phyloP scores from a whole-genome alignment of 2,329 filamentous ascomycete species.

The Sporothrix curviconia region DNA sequence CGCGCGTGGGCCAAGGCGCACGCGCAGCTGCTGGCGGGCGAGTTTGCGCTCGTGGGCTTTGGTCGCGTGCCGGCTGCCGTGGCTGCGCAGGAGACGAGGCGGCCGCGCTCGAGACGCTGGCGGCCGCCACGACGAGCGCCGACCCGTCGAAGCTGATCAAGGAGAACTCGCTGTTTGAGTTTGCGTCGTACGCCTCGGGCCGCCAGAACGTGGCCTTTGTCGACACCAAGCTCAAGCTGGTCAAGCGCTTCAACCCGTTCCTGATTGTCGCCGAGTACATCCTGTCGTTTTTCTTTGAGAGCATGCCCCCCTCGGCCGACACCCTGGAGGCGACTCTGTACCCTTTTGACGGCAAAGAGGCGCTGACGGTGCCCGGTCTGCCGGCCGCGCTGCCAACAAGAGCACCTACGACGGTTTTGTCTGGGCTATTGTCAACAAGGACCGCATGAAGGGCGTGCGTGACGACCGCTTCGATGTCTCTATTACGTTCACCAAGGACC shows the following conservation, averaged over 20 bases:
- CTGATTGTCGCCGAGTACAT: slow-evolving; percentile 55
- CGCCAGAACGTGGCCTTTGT: slow-evolving; percentile 88
- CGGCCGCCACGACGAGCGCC: slow-evolving; percentile 27
- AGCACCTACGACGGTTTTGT: slow-evolving; percentile 84
- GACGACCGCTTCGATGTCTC: slow-evolving; percentile 93
- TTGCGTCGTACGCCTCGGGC: slow-evolving; percentile 79
- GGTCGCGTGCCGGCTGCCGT: slow-evolving; percentile 39
- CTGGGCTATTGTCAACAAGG: slow-evolving; percentile 93
- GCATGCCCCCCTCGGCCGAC: slow-evolving; percentile 62
- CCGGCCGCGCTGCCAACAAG: slow-evolving; percentile 44
- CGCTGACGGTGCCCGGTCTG: slow-evolving; percentile 60
- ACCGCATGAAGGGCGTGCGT: slow-evolving; percentile 79
- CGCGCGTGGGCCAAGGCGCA: slow-evolving; percentile 74
- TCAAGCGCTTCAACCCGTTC: slow-evolving; percentile 81
- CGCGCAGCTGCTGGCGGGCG: slow-evolving; percentile 62
- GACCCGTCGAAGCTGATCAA: slow-evolving; percentile 58
- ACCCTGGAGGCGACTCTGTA: slow-evolving; percentile 71
- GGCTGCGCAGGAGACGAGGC: slow-evolving; percentile 43
- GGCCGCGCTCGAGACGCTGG: slow-evolving; percentile 56
- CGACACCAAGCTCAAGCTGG: slow-evolving; percentile 74
- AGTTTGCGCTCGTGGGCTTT: slow-evolving; percentile 87
- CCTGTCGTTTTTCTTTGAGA: slow-evolving; percentile 74
- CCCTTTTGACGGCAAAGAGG: slow-evolving; percentile 88
- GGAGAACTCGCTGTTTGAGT: slow-evolving; percentile 85
- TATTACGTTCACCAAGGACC: slow-evolving; percentile 87